Percentiles rank a stretch among this genome's conserved stretches.
These are phyloP conservation scores for Nicotiana tomentosiformis DNA, from an alignment of 257 asterid species.

Conservation along the genomic window DNA sequence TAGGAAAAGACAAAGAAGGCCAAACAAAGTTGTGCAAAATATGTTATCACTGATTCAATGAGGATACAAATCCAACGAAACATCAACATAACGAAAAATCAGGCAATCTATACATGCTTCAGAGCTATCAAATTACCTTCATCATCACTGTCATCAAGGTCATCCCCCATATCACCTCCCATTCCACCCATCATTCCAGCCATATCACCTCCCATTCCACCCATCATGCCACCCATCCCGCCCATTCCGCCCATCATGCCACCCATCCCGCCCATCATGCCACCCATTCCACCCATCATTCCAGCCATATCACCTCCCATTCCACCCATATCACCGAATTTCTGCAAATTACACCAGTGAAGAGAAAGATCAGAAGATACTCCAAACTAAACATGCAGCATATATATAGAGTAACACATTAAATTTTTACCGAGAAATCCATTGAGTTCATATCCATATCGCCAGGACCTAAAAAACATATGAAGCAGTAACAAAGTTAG, in stretches of 20 bases:
- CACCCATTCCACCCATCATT: conserved; percentile 17
- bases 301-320: conserved; percentile 21
- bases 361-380: conserved; percentile 15
- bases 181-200: conserved; percentile 5
- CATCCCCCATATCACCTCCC: conserved; percentile 49
- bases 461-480: conserved; percentile 48
- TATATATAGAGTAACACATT: background rate
- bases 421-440: conserved; percentile 79
- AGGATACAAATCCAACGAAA: background rate
- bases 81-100: background rate
- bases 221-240: conserved; percentile 37
- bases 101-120: background rate
- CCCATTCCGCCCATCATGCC: conserved; percentile 38
- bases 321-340: conserved; percentile 54
- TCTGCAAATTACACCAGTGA: conserved; percentile 34
- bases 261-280: conserved; percentile 27
- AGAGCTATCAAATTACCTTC: conserved; percentile 49
- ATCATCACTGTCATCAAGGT: conserved; percentile 74
- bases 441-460: conserved; percentile 78
- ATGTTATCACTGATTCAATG: background rate
- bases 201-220: conserved; percentile 16
- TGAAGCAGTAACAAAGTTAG: background rate
- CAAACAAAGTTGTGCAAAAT: background rate
- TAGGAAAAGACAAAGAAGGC: background rate
- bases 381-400: background rate